Conservation (phyloP, 2,329 filamentous ascomycete species). For the Parascedosporium putredinis region DNA sequence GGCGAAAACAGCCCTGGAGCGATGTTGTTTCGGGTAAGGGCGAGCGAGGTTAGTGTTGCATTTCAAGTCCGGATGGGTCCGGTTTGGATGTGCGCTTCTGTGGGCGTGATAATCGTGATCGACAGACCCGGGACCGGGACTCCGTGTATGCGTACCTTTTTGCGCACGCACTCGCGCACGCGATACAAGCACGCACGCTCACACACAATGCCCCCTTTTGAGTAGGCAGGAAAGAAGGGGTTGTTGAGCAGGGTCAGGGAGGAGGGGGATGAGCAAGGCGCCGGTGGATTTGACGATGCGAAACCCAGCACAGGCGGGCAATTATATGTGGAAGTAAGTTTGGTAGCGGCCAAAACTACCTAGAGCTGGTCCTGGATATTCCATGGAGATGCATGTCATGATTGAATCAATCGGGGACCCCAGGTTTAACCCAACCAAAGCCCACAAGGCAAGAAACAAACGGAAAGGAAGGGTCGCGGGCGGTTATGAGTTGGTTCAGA, state of each 20-base stretch:
- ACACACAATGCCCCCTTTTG: background rate
- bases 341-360: no score
- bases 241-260: background rate
- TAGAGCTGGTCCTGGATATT: no score
- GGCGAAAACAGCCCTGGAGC: background rate
- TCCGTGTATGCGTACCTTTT: constrained; percentile 2
- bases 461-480: no score
- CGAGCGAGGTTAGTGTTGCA: constrained; percentile 3
- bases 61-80: constrained; percentile 6
- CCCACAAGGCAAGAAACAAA: no score
- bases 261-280: background rate
- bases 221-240: background rate
- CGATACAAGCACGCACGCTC: background rate
- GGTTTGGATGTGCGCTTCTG: constrained; percentile 5
- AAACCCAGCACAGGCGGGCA: background rate
- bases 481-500: no score
- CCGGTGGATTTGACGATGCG: background rate
- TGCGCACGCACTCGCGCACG: background rate
- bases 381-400: no score
- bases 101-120: constrained; percentile 9
- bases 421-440: no score
- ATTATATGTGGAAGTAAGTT: no score
- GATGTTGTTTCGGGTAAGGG: constrained; percentile 6
- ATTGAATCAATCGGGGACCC: no score
- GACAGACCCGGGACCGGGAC: constrained; percentile 8